These are phyloP conservation scores for Paramyrothecium sp. DNA, from an alignment of 2,329 filamentous ascomycete species.

Conservation along the genomic window DNA sequence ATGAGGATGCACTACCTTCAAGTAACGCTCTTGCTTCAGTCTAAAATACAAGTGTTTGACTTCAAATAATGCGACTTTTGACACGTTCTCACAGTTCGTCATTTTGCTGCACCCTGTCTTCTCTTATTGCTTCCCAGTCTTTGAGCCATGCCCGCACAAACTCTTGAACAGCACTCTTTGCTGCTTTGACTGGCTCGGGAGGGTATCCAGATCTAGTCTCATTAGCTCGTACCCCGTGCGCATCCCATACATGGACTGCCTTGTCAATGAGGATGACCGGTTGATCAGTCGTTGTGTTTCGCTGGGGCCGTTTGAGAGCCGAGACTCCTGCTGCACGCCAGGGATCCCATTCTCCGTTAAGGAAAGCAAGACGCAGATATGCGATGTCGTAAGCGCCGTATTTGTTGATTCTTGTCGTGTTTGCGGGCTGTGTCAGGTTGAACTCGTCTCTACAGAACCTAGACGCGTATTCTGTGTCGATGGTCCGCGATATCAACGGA, in stretches of 20 bases:
- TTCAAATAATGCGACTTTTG: too few species aligned
- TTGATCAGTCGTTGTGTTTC: conserved; percentile 60
- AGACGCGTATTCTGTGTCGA: conserved; percentile 62
- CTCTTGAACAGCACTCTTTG: too few species aligned
- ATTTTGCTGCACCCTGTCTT: too few species aligned
- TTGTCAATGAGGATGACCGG: conserved; percentile 71
- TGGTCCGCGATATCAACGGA: conserved; percentile 69
- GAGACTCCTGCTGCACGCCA: conserved; percentile 78
- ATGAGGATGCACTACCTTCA: too few species aligned
- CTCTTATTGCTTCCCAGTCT: too few species aligned
- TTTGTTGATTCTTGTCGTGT: conserved; percentile 69
- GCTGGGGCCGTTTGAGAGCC: conserved; percentile 55
- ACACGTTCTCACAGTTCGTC: too few species aligned
- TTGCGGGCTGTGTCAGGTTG: conserved; percentile 62
- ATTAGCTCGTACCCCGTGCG: too few species aligned
- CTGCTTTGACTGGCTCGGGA: too few species aligned
- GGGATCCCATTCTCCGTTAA: conserved; percentile 77
- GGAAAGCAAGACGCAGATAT: conserved; percentile 70
- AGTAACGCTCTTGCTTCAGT: too few species aligned
- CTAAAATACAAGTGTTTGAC: too few species aligned
- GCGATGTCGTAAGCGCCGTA: conserved; percentile 72
- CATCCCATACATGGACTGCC: conserved; percentile 81
- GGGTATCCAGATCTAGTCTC: too few species aligned
- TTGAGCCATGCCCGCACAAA: too few species aligned
- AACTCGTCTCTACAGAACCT: conserved; percentile 66